phyloP scores from a whole-genome alignment of 495 filamentous ascomycete species.

The Aspergillus funiculosus region DNA sequence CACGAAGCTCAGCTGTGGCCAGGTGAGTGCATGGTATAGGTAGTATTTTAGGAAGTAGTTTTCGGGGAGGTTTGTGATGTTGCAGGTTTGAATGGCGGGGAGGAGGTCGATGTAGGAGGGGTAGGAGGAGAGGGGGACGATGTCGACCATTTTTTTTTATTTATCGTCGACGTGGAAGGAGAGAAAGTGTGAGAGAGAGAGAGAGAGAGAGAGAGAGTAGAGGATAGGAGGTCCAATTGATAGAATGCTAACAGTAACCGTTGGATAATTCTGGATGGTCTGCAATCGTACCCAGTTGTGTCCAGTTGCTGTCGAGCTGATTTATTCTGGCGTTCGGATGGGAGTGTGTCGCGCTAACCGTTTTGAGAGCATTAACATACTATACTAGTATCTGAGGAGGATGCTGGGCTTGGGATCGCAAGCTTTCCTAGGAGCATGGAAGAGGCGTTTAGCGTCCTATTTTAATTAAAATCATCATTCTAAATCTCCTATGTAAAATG shows the following conservation, averaged over 20 bases:
- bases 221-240: too few species aligned
- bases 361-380: neutral
- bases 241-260: too few species aligned
- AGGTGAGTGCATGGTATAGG: constrained; percentile 96
- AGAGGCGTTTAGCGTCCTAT: too few species aligned
- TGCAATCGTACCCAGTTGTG: too few species aligned
- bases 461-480: too few species aligned
- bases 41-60: constrained; percentile 99
- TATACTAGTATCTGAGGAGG: too few species aligned
- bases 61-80: constrained; percentile 97
- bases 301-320: too few species aligned
- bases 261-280: too few species aligned
- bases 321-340: too few species aligned
- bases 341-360: constrained; percentile 2
- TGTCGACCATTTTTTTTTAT: constrained; percentile 45
- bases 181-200: neutral
- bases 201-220: neutral
- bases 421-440: too few species aligned
- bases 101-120: constrained; percentile 53
- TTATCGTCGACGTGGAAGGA: neutral
- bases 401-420: too few species aligned
- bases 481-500: too few species aligned
- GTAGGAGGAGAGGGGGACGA: constrained; percentile 44
- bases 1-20: constrained; percentile 95
- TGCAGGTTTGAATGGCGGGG: constrained; percentile 96